Evolutionary conservation across 345 rosid genomes (phyloP), one percentile per base, ranked within the genome.

Genomic region (Murraya koenigii): DNA sequence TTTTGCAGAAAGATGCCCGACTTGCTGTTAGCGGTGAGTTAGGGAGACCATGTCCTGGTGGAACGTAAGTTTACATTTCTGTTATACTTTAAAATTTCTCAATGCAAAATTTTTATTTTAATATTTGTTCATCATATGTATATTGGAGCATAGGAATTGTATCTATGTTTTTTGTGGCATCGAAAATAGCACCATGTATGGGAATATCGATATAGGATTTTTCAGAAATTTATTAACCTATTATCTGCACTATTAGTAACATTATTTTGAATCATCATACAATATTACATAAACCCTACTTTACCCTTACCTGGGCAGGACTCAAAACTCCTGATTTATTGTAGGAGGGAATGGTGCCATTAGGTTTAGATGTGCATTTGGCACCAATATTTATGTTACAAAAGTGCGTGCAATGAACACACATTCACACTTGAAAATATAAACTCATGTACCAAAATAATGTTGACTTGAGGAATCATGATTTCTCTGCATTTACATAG

Each of bases 1-100:
- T 95, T 77, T 82, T 95, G 71, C 99, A 95, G 82, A 95, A 95
- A 87, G 98, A 95, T 86, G 88, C 96, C 66, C 87, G 94, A 56
- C 93, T 95, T 78, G 89, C 98, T 59, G 89, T 93, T 38, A 87
- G 94, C 78, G 94, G 99, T 36, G 94, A 92, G 82, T 68, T 90
- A 52, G 96, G 98, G 41, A 93, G 88, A 77, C 94, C 94, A 15
- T 96, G 98, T 84, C 94, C 94, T 81, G 91, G 91, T 84, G 96
- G 97, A 86, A 88, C 90, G 97, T 95, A 86, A 86, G 93, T 84
- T 78, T 81, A 10, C 65, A 56, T 36, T 2, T 78, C 66, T 39
- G 69, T 32, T 62, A 49, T 55, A n/a, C 38, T 14, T 17, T 38
- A 56, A 19, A 33, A 56, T 14, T 19, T 22, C 66, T 15, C n/a